Evolutionary conservation across 164 flowering plant species (phyloP).

Genomic region (Macadamia tetraphylla): DNA sequence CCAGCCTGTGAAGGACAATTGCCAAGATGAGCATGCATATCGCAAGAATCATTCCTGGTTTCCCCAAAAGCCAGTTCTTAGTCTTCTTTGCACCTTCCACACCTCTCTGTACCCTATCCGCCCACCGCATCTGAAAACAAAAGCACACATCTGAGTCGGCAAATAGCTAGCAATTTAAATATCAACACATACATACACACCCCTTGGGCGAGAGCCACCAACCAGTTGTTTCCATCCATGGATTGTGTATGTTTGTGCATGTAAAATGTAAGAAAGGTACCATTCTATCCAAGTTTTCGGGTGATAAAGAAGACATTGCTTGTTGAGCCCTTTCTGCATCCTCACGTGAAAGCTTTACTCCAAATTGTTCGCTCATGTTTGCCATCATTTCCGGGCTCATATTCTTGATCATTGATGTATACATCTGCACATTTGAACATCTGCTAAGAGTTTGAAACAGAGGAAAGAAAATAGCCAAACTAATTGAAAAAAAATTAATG

Average conservation of each 20-base stretch:
- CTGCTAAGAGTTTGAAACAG: background rate
- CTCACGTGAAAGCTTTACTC: slow-evolving; percentile 75
- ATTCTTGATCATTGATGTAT: slow-evolving; percentile 78
- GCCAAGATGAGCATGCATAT: slow-evolving; percentile 82
- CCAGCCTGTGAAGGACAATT: slow-evolving; percentile 65
- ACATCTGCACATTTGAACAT: slow-evolving; percentile 53
- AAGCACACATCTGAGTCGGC: background rate
- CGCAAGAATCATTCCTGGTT: slow-evolving; percentile 75
- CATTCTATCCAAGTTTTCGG: slow-evolving; percentile 85
- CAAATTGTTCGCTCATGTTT: slow-evolving; percentile 91
- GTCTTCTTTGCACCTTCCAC: slow-evolving; percentile 61
- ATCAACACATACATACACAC: background rate
- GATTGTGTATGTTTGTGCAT: no score
- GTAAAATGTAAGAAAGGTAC: slow-evolving; percentile 27
- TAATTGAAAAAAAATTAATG: background rate
- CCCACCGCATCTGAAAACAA: slow-evolving; percentile 79
- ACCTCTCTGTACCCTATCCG: slow-evolving; percentile 69
- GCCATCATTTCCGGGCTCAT: slow-evolving; percentile 98
- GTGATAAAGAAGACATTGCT: slow-evolving; percentile 88
- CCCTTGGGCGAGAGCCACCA: background rate
- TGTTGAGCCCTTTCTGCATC: slow-evolving; percentile 94
- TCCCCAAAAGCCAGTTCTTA: slow-evolving; percentile 85
- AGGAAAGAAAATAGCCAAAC: background rate
- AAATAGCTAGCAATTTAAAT: background rate
- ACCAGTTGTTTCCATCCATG: background rate